Evolutionary conservation across 1,139 yeast species (phyloP), one percentile per base, ranked within the genome.

Genomic region (Suhomyces terraborum): DNA sequence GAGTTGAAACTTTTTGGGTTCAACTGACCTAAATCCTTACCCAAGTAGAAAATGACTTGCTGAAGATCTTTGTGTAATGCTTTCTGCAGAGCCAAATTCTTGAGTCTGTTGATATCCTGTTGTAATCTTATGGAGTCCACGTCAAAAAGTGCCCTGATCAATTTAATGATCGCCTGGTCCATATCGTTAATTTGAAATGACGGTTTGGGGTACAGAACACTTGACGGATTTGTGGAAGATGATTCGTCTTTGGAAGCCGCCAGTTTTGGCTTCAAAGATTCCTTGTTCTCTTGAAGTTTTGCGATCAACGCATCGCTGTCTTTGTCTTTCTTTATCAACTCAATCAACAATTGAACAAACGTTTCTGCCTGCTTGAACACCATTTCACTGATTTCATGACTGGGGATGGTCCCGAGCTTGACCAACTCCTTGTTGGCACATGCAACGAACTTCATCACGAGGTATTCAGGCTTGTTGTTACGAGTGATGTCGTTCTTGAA

Each of bases 361-460:
- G 66, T 64, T 8, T 73, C 71, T 0, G 87, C 76, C 45, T 84
- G 88, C 23, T 64, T 59, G 50, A 79, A 81, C 0, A 82, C 75
- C 22, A 69, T 64, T 2, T 65, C 58, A 44, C 77, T 74, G 25
- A 72, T 62, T 32, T 78, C 75, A 22, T 41, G 35, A 10, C 64
- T 55, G 4, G 70, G 70, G n/a, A 59, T 51, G 30, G 61, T 57
- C 1, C 77, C 77, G 29, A 78, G 50, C 48, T 81, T 80, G 38
- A 69, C 71, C 27, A 84, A 58, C 56, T 84, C 91, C 50, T 79
- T 82, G 42, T 80, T 79, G 7, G 87, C 81, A 44, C 79, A 73
- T 18, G 82, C 73, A 16, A 84, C 77, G 57, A 85, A 87, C 56
- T 76, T 71, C 68, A 83, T 77, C 7, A 86, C 75, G 38, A 86